A percentile compares a stretch with the other conserved stretches of the same genome.
These are phyloP conservation scores for Thielaviopsis ethacetica DNA, from an alignment of 2,329 filamentous ascomycete species.

Conservation along the genomic window DNA sequence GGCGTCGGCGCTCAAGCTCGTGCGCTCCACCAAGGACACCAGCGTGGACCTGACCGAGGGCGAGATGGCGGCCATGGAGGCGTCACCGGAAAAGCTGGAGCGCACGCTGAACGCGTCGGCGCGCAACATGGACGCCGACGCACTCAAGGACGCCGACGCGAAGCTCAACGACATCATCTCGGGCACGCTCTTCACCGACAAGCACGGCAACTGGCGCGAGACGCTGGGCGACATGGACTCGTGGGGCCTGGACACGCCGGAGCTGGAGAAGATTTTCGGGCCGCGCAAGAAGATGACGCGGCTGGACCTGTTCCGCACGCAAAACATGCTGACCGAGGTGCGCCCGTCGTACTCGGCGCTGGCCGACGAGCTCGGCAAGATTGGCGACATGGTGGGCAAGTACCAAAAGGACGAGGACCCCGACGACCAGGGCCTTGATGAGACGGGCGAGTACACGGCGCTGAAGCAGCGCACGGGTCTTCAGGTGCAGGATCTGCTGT, in stretches of 20 bases:
- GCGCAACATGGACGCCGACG: conserved; percentile 2
- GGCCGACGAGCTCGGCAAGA: conserved; percentile 28
- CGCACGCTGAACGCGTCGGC: conserved; percentile 5
- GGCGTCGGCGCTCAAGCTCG: conserved; percentile 25
- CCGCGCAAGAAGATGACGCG: conserved; percentile 11
- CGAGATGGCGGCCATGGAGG: conserved; percentile 31
- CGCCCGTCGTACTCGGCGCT: conserved; percentile 17
- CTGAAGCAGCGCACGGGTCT: conserved; percentile 40
- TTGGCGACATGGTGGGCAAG: conserved; percentile 34
- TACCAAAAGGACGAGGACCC: conserved; percentile 33
- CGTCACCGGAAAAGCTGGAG: conserved; percentile 25
- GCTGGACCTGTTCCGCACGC: conserved; percentile 10
- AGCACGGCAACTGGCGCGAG: conserved; percentile 20
- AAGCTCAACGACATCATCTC: conserved; percentile 10
- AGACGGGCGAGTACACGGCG: conserved; percentile 32
- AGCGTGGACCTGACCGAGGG: conserved; percentile 34
- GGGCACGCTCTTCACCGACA: conserved; percentile 13
- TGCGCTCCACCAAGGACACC: conserved; percentile 26
- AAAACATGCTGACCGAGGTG: conserved; percentile 12
- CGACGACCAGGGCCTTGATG: conserved; percentile 34
- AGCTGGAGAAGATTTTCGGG: conserved; percentile 11
- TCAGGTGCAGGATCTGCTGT: conserved; percentile 32
- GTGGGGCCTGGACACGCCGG: conserved; percentile 14
- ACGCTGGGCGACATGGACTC: conserved; percentile 19
- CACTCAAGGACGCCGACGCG: conserved; percentile 9